Evolutionary conservation across 176 grass and related monocot genomes (phyloP).

Genomic region (Ampelocalamus luodianensis): DNA sequence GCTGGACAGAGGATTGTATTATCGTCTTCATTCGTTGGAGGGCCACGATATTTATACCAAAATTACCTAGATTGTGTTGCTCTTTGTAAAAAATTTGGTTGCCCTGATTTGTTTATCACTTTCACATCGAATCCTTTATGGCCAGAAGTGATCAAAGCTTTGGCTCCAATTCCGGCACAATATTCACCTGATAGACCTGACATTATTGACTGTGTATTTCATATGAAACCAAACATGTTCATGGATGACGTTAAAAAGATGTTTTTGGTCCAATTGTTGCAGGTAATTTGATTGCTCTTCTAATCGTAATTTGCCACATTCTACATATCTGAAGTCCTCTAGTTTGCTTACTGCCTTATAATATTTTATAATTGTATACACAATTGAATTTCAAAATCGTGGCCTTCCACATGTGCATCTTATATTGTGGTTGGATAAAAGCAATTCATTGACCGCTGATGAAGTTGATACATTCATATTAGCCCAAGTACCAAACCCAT

Average conservation of each 20-base stretch:
- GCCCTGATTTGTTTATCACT: neutral
- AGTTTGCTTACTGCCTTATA: neutral
- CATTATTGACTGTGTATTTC: neutral
- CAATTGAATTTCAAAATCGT: neutral
- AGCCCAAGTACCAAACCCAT: neutral
- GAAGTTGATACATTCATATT: neutral
- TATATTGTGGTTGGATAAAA: neutral
- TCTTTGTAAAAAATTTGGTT: neutral
- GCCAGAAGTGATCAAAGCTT: neutral
- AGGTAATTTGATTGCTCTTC: neutral
- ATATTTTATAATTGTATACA: neutral
- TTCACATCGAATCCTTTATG: neutral
- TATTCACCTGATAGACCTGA: no score
- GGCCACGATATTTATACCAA: neutral
- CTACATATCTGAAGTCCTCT: neutral
- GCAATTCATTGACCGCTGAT: neutral
- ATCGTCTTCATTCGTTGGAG: neutral
- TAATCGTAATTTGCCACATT: no score
- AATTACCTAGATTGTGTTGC: neutral
- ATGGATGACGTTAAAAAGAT: neutral
- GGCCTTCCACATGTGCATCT: neutral
- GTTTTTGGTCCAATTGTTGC: neutral
- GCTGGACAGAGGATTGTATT: neutral
- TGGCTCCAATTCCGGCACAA: no score
- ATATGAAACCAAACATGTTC: neutral